A percentile compares a stretch with the other conserved stretches of the same genome.
phyloP scores from a whole-genome alignment of 2,329 filamentous ascomycete genomes.

The Fusarium mundagurra region DNA sequence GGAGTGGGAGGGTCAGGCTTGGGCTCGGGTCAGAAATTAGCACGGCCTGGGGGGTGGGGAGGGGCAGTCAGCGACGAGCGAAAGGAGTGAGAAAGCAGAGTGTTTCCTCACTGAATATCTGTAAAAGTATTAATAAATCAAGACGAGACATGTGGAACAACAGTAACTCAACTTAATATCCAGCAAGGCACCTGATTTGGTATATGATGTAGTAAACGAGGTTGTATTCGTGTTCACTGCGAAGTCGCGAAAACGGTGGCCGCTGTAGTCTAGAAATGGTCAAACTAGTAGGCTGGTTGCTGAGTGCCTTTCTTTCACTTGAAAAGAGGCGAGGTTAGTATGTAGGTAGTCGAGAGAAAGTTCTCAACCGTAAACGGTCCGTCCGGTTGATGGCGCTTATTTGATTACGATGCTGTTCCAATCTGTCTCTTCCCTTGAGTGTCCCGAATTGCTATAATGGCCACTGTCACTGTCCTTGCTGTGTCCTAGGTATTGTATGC shows the following conservation, averaged over 20 bases:
- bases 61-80: slow-evolving; percentile 1
- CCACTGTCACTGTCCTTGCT: not conserved
- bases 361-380: not conserved
- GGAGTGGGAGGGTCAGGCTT: slow-evolving; percentile 33
- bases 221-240: not conserved
- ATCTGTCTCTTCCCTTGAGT: not conserved
- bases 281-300: not conserved
- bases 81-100: not conserved
- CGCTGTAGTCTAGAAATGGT: not conserved
- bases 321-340: not conserved
- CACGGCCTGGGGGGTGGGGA: slow-evolving; percentile 23
- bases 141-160: not conserved
- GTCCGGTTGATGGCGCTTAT: not conserved
- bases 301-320: not conserved
- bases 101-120: not conserved
- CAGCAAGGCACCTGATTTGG: not conserved
- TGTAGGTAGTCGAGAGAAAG: not conserved
- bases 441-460: not conserved
- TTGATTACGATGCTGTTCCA: not conserved
- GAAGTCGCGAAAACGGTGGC: not conserved
- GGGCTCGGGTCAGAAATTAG: slow-evolving; percentile 43
- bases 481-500: slow-evolving; percentile 1
- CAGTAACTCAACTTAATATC: not conserved
- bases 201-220: not conserved
- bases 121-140: not conserved